Base-by-base conservation (phyloP, 2,329 filamentous ascomycete species). In the Botryotinia calthae region DNA sequence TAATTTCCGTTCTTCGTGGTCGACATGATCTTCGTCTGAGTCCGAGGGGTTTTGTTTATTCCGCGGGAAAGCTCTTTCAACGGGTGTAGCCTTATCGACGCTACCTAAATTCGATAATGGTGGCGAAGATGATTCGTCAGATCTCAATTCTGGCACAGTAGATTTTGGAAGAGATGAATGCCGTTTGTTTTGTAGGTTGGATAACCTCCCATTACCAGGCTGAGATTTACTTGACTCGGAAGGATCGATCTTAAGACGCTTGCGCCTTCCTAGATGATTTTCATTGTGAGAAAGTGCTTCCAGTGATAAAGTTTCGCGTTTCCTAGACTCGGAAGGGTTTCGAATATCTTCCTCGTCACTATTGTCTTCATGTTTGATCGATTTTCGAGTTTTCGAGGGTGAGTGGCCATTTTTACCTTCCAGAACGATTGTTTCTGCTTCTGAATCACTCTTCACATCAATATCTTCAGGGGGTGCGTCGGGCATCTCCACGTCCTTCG, bases 351-450 rank as follows among this genome's bases (percentile, higher is more conserved):
- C 88, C 72, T 85, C 85, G 73, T 89, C 88, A 77, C 86, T 88
- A 78, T 84, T 87, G 79, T 90, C 88, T 79, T 91, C 90, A 76
- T 90, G 88, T 80, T 90, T 91, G 78, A 87, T 86, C 64, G 76
- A 74, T 81, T 90, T 91, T 73, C 88, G 86, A 73, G 84, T 84
- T 81, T 91, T 91, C 73, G 88, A 87, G 0, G 88, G 89, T 37
- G 89, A 91, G 78, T 88, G 84, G 56, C 88, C 88, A 79, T 91
- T 87, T 79, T 90, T 91, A 42, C 88, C 88, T 18, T 89, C 86
- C 48, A 92, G 81, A 51, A 93, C 90, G 75, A 92, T 91, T 22
- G 90, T 93, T 82, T 93, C 90, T 66, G 90, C 90, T 79, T 93
- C 90, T 1, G 90, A 93, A 77, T 91, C 89, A 78, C 86, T 89